Evolutionary conservation across 371 early-diverging fungal genomes (phyloP), one percentile per base, ranked within the genome.

Genomic region (Funneliformis caledonium): DNA sequence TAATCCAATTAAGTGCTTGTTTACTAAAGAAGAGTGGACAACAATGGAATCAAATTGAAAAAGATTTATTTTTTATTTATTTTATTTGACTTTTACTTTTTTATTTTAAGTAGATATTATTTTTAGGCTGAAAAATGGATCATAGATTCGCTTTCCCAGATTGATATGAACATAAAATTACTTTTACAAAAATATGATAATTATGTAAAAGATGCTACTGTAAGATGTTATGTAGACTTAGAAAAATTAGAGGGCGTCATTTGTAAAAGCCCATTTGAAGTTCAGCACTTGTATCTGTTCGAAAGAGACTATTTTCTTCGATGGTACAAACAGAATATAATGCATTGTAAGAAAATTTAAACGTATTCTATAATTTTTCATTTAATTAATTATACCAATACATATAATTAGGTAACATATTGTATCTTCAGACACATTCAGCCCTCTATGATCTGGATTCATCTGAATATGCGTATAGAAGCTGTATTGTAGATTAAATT

Each of bases 51-150:
- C 68, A n/a, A 77, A 77, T 31, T 77, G 67, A 67, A 47, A 77
- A 77, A 48, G 78, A 61, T 67, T 52, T n/a, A 74, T 59, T 74
- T 74, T 74, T 74, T 74, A 74, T 42, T 72, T 60, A 76, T 76
- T 76, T 76, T 59, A 61, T 22, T 37, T 62, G 33, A 10, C n/a
- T 33, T 76, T 75, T 72, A 52, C 26, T 56, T 73, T 73, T 56
- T n/a, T n/a, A 52, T 31, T 73, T 73, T 73, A 73, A 73, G 16
- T 14, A 7, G 7, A 60, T 75, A 75, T 75, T 47, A 47, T 47
- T 78, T 78, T 52, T 78, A 78, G 78, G 45, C 69, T 56, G 78
- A 78, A 78, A 78, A 67, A 69, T 37, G 59, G 78, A 78, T 78
- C 56, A n/a, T n/a, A n/a, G n/a, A n/a, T n/a, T n/a, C n/a, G n/a